Base-by-base conservation (phyloP, 768 basidiomycete species). In the Psilocybe subaeruginosa region DNA sequence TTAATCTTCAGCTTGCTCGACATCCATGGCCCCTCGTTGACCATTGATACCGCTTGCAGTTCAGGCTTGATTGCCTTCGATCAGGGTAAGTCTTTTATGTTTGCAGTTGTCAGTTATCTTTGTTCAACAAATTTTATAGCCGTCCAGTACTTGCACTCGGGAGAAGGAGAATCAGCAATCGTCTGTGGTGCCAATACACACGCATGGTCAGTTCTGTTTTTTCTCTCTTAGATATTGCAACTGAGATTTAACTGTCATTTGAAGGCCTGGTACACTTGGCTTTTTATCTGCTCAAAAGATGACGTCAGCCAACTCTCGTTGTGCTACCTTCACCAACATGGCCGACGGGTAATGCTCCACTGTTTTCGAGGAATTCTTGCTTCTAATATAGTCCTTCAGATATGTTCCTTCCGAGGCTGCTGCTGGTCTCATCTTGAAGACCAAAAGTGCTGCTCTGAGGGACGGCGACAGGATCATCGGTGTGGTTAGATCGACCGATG, bases 331-430 rank as follows among this genome's bases (percentile, higher is more conserved):
- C 62, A 67, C 76, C 0, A 71, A 65, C 54, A 67, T 72, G 55
- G 76, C 76, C 19, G 74, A 77, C 55, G 76, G 76, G 74, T 76
- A 66, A 63, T 30, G 33, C 9, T 7, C 39, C 17, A 7, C 19
- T 45, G 6, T 9, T 16, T 51, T 55, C 9, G 7, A 27, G 23
- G 47, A 12, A 17, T 30, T n/a, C 41, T 8, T 39, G 16, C 39
- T 47, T 47, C 51, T 54, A 57, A 53, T 46, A 35, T n/a, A 12
- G 7, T 43, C 6, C 16, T 35, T 6, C 33, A 77, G 76, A 23
- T 77, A 77, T 56, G 75, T 73, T 33, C 74, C 76, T 3, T 67
- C 75, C 2, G 76, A 77, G 64, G 76, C 74, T 30, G 75, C 73
- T 4, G 73, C 72, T 30, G 72, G 74, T 43, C 56, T 77, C 3